Evolutionary conservation across 768 basidiomycete genomes (phyloP).

Genomic region (Leccinum obscurum): DNA sequence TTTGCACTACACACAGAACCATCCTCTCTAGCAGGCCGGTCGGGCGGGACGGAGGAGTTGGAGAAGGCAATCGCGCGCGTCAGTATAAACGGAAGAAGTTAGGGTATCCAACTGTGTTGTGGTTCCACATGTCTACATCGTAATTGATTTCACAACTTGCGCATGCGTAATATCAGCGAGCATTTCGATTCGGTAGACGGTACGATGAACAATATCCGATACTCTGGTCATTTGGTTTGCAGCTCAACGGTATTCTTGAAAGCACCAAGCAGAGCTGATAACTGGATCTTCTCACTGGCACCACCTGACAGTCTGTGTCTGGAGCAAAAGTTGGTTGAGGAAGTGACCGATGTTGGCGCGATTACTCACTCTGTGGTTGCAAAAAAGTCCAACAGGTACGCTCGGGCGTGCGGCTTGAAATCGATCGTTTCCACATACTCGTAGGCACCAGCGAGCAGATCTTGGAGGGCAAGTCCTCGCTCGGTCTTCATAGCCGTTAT

Average conservation of each 20-base stretch:
- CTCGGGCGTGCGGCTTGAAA: conserved; percentile 79
- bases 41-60: not conserved
- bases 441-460: conserved; percentile 87
- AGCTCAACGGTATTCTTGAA: conserved; percentile 93
- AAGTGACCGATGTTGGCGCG: not conserved
- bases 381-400: conserved; percentile 89
- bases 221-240: conserved; percentile 42
- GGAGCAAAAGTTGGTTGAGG: not conserved
- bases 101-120: not conserved
- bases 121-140: not conserved
- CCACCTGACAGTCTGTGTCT: conserved; percentile 93
- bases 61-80: conserved; percentile 6
- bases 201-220: not conserved
- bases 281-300: conserved; percentile 90
- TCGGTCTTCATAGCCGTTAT: conserved; percentile 86
- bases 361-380: conserved; percentile 89
- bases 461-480: conserved; percentile 91
- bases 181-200: not conserved
- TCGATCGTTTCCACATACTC: conserved; percentile 89
- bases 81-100: conserved; percentile 1
- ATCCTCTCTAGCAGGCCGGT: conserved; percentile 39
- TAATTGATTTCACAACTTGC: not conserved
- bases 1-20: conserved; percentile 58
- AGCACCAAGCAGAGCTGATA: conserved; percentile 86
- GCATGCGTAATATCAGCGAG: not conserved